These are phyloP conservation scores for Tephrocybe sp. DNA, from an alignment of 768 basidiomycete species.

Conservation along the genomic window DNA sequence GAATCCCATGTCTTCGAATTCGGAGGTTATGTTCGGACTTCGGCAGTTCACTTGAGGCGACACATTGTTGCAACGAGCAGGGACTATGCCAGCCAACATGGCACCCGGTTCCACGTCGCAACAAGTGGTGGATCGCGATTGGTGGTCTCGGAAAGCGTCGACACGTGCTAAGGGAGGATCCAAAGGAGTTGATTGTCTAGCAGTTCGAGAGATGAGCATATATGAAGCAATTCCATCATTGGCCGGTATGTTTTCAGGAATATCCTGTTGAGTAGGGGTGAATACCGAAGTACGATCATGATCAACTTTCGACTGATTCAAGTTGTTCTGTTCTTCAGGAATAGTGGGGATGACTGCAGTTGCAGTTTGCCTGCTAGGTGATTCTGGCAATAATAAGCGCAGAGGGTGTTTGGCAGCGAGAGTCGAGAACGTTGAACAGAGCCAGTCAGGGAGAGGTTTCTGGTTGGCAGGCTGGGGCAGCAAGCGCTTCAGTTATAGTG, in stretches of 20 bases:
- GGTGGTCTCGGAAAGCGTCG: no score
- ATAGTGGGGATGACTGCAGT: neutral
- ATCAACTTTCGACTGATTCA: slow-evolving; percentile 4
- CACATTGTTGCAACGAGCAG: neutral
- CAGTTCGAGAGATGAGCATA: no score
- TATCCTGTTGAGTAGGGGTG: slow-evolving; percentile 5
- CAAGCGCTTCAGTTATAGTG: neutral
- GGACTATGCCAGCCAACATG: neutral
- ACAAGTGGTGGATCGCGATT: neutral
- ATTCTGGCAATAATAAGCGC: slow-evolving; percentile 35
- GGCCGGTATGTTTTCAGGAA: neutral
- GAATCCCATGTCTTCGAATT: slow-evolving; percentile 4
- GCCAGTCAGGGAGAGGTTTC: slow-evolving; percentile 52
- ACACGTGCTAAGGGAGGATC: no score
- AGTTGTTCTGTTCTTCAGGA: neutral
- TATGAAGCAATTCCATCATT: neutral
- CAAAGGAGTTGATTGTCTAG: no score
- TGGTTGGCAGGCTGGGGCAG: neutral
- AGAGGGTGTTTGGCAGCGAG: slow-evolving; percentile 46
- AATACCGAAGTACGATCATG: slow-evolving; percentile 19
- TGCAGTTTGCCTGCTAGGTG: neutral
- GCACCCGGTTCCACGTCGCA: neutral
- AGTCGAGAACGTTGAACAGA: slow-evolving; percentile 47
- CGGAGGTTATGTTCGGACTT: neutral
- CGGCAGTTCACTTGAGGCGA: neutral